Evolutionary conservation across 192 early-diverging fungal genomes (phyloP).

Genomic region (Coemansia sp.): DNA sequence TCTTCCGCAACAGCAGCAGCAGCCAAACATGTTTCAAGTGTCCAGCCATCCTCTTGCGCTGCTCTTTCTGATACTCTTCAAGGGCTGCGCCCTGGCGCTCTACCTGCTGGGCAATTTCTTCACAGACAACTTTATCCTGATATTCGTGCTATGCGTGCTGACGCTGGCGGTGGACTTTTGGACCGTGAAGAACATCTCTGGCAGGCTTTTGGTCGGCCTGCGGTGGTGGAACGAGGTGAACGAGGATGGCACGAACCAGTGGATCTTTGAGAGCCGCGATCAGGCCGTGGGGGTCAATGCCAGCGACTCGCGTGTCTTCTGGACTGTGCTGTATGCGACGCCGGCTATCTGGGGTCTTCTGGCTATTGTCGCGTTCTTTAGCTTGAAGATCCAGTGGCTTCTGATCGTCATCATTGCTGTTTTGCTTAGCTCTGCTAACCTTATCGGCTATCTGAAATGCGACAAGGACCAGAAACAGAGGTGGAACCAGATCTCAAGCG

Average conservation of each 20-base stretch:
- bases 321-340: constrained; percentile 83
- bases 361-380: constrained; percentile 72
- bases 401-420: constrained; percentile 85
- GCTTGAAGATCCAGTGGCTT: constrained; percentile 75
- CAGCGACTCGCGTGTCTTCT: constrained; percentile 91
- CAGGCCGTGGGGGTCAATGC: constrained; percentile 66
- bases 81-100: constrained; percentile 71
- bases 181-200: constrained; percentile 98
- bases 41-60: constrained; percentile 82
- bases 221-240: constrained; percentile 99
- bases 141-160: constrained; percentile 89
- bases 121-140: constrained; percentile 79
- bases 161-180: constrained; percentile 97
- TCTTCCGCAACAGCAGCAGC: constrained; percentile 12
- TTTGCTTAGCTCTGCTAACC: constrained; percentile 83
- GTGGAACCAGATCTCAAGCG: constrained; percentile 65
- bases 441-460: constrained; percentile 92
- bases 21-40: constrained; percentile 51
- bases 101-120: constrained; percentile 86
- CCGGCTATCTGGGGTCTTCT: constrained; percentile 82
- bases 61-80: constrained; percentile 87
- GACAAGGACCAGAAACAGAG: constrained; percentile 85
- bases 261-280: constrained; percentile 93
- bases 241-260: constrained; percentile 91
- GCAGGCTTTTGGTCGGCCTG: constrained; percentile 91